Evolutionary conservation across 2,329 filamentous ascomycete genomes (phyloP).

Genomic region (Berkeleyomyces basicola): DNA sequence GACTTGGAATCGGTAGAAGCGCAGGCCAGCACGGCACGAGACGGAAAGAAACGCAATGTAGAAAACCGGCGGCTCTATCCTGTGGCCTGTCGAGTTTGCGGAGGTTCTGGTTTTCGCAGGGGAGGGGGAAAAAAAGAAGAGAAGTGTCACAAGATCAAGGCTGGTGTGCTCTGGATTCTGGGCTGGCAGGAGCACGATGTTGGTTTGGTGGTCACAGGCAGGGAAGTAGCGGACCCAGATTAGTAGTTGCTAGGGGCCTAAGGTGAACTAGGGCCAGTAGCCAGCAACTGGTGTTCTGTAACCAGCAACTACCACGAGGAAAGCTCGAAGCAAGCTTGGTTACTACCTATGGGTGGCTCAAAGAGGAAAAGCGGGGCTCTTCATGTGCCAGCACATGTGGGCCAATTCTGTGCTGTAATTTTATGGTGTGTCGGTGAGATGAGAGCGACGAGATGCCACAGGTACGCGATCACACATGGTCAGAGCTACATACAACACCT

Average conservation of each 20-base stretch:
- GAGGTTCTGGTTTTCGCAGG: not conserved
- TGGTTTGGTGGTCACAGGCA: not conserved
- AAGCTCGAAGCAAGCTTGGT: not conserved
- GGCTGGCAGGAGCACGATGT: not conserved
- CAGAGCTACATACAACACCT: too few relatives aligned
- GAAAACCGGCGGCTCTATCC: not conserved
- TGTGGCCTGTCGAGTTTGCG: not conserved
- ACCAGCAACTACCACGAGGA: not conserved
- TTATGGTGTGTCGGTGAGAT: too few relatives aligned
- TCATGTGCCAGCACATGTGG: not conserved
- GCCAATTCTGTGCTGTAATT: too few relatives aligned
- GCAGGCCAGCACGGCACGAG: not conserved
- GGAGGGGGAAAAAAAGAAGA: not conserved
- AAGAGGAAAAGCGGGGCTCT: not conserved
- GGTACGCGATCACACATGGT: too few relatives aligned
- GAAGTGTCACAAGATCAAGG: not conserved
- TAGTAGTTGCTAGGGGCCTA: not conserved
- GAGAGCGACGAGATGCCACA: too few relatives aligned
- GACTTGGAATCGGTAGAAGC: not conserved
- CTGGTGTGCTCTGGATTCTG: not conserved
- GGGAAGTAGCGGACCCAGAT: not conserved
- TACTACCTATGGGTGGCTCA: not conserved
- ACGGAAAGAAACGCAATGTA: not conserved
- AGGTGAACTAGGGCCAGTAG: not conserved
- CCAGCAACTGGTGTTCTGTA: not conserved